Conservation (phyloP, 208 protist genomes). For the Trypanosoma vivax region DNA sequence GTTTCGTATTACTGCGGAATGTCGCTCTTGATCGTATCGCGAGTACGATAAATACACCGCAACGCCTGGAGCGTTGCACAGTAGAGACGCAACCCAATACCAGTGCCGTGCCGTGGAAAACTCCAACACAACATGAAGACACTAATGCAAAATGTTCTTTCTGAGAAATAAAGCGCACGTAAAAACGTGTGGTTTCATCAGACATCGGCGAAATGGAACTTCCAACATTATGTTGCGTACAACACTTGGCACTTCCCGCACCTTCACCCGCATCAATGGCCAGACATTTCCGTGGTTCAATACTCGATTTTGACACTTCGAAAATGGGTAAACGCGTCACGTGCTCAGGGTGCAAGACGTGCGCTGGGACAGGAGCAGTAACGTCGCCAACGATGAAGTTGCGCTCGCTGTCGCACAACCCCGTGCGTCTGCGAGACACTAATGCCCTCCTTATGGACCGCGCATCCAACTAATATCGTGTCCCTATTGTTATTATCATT, state of each 20-base stretch:
- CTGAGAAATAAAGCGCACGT: conserved; percentile 89
- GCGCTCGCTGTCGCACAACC: conserved; percentile 18
- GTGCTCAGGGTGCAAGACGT: conserved; percentile 49
- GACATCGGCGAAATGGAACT: conserved; percentile 59
- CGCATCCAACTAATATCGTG: too few species aligned
- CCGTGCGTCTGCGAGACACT: not conserved
- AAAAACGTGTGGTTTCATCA: conserved; percentile 46
- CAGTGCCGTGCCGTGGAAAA: too few species aligned
- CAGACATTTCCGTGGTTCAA: not conserved
- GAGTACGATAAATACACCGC: conserved; percentile 85
- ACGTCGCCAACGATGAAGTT: conserved; percentile 77
- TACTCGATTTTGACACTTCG: conserved; percentile 10
- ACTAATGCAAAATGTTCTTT: too few species aligned
- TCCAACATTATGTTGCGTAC: conserved; percentile 1
- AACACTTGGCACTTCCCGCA: not conserved
- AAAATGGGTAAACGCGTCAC: conserved; percentile 49
- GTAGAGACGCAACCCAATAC: conserved; percentile 77
- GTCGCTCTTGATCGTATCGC: conserved; percentile 94
- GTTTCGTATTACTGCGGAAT: conserved; percentile 93
- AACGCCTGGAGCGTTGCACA: conserved; percentile 69
- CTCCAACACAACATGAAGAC: too few species aligned
- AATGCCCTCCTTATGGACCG: too few species aligned
- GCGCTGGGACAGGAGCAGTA: conserved; percentile 48
- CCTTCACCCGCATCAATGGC: not conserved
- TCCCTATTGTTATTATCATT: too few species aligned